Base-by-base conservation (phyloP, 1,284 basidiomycete genomes). In the Ceratobasidium sp. region DNA sequence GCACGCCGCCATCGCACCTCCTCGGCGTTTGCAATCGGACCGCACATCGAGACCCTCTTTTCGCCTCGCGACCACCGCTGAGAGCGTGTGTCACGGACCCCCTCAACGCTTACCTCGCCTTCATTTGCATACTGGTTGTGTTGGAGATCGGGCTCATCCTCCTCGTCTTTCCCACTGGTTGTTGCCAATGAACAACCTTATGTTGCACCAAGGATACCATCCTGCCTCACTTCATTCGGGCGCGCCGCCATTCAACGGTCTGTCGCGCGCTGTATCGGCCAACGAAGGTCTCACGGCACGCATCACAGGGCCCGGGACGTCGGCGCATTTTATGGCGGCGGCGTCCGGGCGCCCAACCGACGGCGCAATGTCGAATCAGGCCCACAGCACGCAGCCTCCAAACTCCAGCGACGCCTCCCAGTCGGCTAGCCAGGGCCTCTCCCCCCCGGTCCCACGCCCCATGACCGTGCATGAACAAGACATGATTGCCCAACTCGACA, bases 401-500 rank as follows among this genome's bases (percentile, higher is more conserved):
- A 27, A 12, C 27, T 15, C 13, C 22, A 22, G n/a, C 27, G 13
- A 47, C 31, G 25, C 38, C n/a, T 27, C 60, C 15, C 60, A 65
- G 25, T n/a, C 49, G 20, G 52, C 60, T 2, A 35, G 29, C 22
- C 60, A 38, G 12, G 15, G 49, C 22, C 27, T 5, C 8, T 3
- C 31, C 13, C 7, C 35, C 1, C 56, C 69, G 17, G 22, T 69
- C 53, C 73, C 71, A 53, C 68, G 88, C 25, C 82, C 87, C 0
- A 81, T 91, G 52, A 86, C 82, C 1, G 76, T 82, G 4, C 80
- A 84, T 69, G 90, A 92, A 77, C 84, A 86, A 70, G 88, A 90
- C 34, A 83, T 86, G 45, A 81, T 92, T 49, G 83, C 84, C n/a
- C 83, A 88, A 71, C 83, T 93, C 40, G 90, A 93, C 74, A 79